phyloP scores from a whole-genome alignment of 2,329 filamentous ascomycete genomes.

The Penicillium glabrum region DNA sequence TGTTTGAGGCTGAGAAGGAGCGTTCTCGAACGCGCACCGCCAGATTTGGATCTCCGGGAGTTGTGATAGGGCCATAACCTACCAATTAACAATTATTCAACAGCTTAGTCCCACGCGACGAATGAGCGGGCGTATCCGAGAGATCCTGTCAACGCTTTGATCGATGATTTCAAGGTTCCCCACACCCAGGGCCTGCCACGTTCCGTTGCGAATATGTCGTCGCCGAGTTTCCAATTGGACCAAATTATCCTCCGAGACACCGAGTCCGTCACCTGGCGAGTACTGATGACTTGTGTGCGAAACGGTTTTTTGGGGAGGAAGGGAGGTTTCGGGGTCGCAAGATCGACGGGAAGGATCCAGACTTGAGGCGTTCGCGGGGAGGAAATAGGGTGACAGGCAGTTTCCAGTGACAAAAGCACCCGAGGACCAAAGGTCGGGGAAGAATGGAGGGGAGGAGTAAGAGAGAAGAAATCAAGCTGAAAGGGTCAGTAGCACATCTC shows the following conservation, averaged over 20 bases:
- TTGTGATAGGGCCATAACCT: slow-evolving; percentile 4
- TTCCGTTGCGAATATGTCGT: slow-evolving; percentile 18
- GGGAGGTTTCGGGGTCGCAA: background rate
- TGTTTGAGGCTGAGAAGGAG: background rate
- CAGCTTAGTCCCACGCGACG: slow-evolving; percentile 2
- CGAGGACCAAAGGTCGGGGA: background rate
- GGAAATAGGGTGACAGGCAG: background rate
- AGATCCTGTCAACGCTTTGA: slow-evolving; percentile 10
- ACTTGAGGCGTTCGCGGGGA: background rate
- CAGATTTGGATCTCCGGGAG: background rate
- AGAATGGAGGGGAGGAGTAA: background rate
- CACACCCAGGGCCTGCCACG: slow-evolving; percentile 20
- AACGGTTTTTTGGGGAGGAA: background rate
- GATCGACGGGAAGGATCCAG: background rate
- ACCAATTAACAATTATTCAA: slow-evolving; percentile 8
- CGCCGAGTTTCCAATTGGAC: slow-evolving; percentile 23
- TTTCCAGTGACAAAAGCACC: background rate
- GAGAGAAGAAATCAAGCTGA: slow-evolving; percentile 2
- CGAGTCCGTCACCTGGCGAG: background rate
- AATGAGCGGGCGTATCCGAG: slow-evolving; percentile 7
- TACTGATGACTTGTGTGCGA: background rate
- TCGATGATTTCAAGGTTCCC: slow-evolving; percentile 16
- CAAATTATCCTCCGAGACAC: slow-evolving; percentile 16
- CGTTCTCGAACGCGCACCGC: background rate
- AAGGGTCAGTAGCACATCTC: slow-evolving; percentile 16